phyloP scores from a whole-genome alignment of 1,284 basidiomycete species.

The Ustilago cynodontis region DNA sequence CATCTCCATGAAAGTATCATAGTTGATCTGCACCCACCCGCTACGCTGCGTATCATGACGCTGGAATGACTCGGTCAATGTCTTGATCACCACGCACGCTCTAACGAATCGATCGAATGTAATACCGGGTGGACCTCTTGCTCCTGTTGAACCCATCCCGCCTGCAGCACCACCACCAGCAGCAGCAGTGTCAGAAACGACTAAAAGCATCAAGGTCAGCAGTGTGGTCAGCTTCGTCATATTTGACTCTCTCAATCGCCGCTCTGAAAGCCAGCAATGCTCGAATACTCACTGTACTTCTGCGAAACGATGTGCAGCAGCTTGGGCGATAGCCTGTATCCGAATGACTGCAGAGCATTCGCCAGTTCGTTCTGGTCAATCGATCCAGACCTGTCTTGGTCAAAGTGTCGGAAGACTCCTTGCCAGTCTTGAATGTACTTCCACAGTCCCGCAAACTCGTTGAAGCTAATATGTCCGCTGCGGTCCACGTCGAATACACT shows the following conservation, averaged over 20 bases:
- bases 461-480: slow-evolving; percentile 61
- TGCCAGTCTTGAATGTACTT: slow-evolving; percentile 66
- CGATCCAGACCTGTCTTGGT: slow-evolving; percentile 54
- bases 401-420: slow-evolving; percentile 60
- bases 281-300: slow-evolving; percentile 63
- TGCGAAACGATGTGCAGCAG: slow-evolving; percentile 56
- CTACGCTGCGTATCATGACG: slow-evolving; percentile 46
- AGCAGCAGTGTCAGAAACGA: slow-evolving; percentile 26
- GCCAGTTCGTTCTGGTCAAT: slow-evolving; percentile 58
- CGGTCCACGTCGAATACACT: slow-evolving; percentile 62
- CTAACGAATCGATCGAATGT: slow-evolving; percentile 61
- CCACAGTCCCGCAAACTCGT: slow-evolving; percentile 61
- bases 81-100: slow-evolving; percentile 61
- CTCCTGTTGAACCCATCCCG: slow-evolving; percentile 29
- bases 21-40: slow-evolving; percentile 54
- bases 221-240: slow-evolving; percentile 18
- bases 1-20: slow-evolving; percentile 58
- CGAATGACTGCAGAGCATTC: slow-evolving; percentile 58
- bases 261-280: background rate
- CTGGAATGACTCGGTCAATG: slow-evolving; percentile 61
- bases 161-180: slow-evolving; percentile 27
- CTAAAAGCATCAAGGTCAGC: slow-evolving; percentile 28
- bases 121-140: slow-evolving; percentile 31
- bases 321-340: slow-evolving; percentile 57
- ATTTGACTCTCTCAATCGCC: background rate